These are phyloP conservation scores for Malassezia arunalokei DNA, from an alignment of 1,284 basidiomycete species.

Conservation along the genomic window DNA sequence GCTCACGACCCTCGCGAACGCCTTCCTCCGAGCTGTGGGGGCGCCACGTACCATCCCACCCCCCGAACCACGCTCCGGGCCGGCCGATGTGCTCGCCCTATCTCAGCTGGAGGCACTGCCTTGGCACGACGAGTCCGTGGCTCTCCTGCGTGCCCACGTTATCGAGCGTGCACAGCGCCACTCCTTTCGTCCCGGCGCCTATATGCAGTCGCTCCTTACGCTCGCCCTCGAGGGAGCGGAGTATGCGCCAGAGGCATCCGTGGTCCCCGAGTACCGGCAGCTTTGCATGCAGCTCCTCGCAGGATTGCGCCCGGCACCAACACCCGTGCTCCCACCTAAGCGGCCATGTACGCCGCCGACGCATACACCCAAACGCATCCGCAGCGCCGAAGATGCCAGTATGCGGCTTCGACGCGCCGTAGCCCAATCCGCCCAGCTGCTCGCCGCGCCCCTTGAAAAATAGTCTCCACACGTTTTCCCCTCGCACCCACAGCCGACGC, in stretches of 20 bases:
- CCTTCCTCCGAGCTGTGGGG: constrained; percentile 1
- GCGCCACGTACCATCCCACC: neutral
- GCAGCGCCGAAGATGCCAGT: neutral
- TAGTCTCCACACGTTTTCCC: neutral
- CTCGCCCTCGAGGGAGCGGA: neutral
- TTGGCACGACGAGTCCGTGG: neutral
- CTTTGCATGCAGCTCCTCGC: too few relatives aligned
- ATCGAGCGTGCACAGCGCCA: neutral
- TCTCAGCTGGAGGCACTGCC: constrained; percentile 2
- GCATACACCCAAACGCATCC: constrained; percentile 1
- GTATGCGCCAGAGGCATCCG: neutral
- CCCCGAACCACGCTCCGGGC: neutral
- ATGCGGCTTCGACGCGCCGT: neutral
- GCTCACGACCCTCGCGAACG: constrained; percentile 7
- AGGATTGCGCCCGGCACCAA: too few relatives aligned
- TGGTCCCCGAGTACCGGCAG: too few relatives aligned
- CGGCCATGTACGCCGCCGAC: neutral
- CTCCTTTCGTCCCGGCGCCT: neutral
- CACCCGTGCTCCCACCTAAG: neutral
- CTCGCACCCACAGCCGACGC: neutral
- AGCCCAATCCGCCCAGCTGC: neutral
- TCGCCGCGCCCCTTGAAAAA: neutral
- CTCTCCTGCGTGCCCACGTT: constrained; percentile 2
- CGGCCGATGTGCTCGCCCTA: neutral
- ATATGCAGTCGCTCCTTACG: constrained; percentile 3